Evolutionary conservation across 345 rosid species (phyloP).

Genomic region (Gossypium bickii): DNA sequence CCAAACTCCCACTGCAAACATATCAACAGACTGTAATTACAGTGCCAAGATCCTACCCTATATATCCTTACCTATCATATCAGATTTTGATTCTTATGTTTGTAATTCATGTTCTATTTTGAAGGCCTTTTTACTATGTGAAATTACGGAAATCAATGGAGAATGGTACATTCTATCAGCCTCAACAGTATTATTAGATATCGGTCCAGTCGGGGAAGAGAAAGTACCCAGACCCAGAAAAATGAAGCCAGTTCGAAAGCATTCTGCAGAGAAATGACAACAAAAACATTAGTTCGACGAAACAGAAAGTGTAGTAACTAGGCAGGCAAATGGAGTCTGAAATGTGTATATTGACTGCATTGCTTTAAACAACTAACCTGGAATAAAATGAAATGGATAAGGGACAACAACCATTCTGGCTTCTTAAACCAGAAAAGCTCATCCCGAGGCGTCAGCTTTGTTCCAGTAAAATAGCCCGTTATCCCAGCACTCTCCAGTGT

Average conservation of each 20-base stretch:
- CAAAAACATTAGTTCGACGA: background rate
- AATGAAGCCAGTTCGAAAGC: conserved; percentile 93
- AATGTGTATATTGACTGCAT: background rate
- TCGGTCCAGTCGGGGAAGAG: conserved; percentile 27
- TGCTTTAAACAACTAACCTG: conserved; percentile 44
- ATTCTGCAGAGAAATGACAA: conserved; percentile 50
- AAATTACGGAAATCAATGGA: background rate
- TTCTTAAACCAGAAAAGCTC: conserved; percentile 96
- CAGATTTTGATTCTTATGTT: background rate
- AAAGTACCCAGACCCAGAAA: conserved; percentile 93
- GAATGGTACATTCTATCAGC: background rate
- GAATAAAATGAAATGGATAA: conserved; percentile 88
- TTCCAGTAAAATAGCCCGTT: conserved; percentile 41
- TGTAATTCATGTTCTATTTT: background rate
- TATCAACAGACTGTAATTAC: conserved; percentile 14
- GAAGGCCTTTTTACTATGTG: background rate
- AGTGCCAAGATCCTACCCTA: background rate
- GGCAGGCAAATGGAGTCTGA: background rate
- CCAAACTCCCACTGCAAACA: conserved; percentile 92
- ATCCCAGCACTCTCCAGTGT: conserved; percentile 67
- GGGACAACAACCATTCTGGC: conserved; percentile 67
- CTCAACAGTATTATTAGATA: conserved; percentile 10
- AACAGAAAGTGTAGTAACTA: background rate
- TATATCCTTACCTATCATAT: background rate
- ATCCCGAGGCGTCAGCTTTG: conserved; percentile 72